phyloP scores from a whole-genome alignment of 2,329 filamentous ascomycete genomes.

The Macroventuria anomochaeta region DNA sequence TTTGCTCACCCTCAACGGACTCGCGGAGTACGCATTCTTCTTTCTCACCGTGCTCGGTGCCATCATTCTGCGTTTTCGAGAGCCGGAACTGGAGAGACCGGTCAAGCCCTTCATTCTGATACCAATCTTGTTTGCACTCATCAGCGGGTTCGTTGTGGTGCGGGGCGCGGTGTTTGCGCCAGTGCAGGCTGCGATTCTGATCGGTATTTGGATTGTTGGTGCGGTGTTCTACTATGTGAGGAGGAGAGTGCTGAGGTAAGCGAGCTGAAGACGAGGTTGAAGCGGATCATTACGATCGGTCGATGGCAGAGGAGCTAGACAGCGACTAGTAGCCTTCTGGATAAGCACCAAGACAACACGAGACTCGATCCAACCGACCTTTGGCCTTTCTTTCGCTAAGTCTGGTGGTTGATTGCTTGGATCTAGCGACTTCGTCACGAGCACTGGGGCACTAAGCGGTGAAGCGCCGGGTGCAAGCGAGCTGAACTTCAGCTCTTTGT shows the following conservation, averaged over 20 bases:
- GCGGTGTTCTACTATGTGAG: slow-evolving; percentile 24
- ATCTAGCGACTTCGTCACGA: background rate
- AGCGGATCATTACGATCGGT: too few species aligned
- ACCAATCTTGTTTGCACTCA: slow-evolving; percentile 62
- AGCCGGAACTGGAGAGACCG: slow-evolving; percentile 62
- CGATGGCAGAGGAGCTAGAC: background rate
- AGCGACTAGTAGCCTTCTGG: too few species aligned
- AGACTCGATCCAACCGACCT: too few species aligned
- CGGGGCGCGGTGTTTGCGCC: slow-evolving; percentile 47
- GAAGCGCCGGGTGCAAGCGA: slow-evolving; percentile 1
- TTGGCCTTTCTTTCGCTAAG: too few species aligned
- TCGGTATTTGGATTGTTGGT: slow-evolving; percentile 41
- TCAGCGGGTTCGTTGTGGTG: slow-evolving; percentile 55
- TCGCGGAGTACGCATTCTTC: slow-evolving; percentile 65
- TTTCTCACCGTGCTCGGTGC: slow-evolving; percentile 68
- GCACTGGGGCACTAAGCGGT: background rate
- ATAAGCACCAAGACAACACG: too few species aligned
- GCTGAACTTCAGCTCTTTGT: slow-evolving; percentile 10
- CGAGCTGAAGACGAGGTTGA: background rate
- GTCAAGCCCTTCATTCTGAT: slow-evolving; percentile 65
- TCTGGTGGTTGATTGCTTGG: background rate
- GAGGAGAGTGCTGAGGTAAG: background rate
- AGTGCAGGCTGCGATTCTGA: slow-evolving; percentile 38
- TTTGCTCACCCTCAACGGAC: slow-evolving; percentile 59
- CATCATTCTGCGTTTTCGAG: slow-evolving; percentile 62